phyloP scores from a whole-genome alignment of 257 asterid genomes.

The Verbascum thapsus region DNA sequence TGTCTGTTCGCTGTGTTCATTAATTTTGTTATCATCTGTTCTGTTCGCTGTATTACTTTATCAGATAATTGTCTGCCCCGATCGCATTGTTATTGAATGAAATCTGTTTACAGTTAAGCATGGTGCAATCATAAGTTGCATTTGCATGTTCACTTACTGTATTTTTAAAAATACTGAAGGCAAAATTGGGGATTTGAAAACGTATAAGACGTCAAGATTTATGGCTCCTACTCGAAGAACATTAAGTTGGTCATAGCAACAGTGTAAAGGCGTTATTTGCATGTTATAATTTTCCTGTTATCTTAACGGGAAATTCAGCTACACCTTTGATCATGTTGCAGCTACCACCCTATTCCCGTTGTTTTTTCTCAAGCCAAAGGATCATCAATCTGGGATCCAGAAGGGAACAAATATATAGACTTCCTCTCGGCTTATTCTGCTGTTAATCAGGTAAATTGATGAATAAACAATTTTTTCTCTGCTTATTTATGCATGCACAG shows the following conservation, averaged over 20 bases:
- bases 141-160: not conserved
- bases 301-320: not conserved
- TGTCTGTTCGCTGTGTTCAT: not conserved
- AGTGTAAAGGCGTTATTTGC: constrained; percentile 16
- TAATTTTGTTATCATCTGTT: not conserved
- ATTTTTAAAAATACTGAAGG: not conserved
- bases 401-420: constrained; percentile 90
- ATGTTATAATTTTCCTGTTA: not conserved
- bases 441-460: constrained; percentile 76
- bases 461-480: not conserved
- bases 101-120: not conserved
- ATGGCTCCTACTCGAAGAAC: not conserved
- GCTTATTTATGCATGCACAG: not conserved
- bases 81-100: not conserved
- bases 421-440: constrained; percentile 97
- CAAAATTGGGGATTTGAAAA: constrained; percentile 3
- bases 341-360: constrained; percentile 93
- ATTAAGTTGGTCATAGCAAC: not conserved
- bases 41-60: constrained; percentile 3
- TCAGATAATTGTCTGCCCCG: not conserved
- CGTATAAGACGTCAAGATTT: not conserved
- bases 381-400: constrained; percentile 86
- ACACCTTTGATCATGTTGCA: constrained; percentile 44
- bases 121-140: too few relatives aligned
- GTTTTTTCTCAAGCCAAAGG: constrained; percentile 94